Evolutionary conservation across 345 rosid species (phyloP).

Genomic region (Trapa bicornis): DNA sequence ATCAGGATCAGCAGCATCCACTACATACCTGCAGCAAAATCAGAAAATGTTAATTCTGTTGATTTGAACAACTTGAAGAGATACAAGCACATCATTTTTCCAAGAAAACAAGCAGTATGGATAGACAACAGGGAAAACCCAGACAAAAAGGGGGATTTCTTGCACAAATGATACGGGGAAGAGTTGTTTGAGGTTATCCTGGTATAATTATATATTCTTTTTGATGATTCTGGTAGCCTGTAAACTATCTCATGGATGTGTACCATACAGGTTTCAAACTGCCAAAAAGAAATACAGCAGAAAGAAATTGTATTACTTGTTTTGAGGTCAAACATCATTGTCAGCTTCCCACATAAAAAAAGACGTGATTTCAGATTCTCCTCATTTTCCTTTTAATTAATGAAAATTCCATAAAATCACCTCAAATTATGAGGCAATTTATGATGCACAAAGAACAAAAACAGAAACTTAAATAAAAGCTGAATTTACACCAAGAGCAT

Average conservation of each 20-base stretch:
- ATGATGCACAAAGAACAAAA: neutral
- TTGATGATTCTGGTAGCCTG: neutral
- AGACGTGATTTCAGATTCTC: neutral
- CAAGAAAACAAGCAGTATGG: neutral
- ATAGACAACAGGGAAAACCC: neutral
- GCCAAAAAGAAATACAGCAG: neutral
- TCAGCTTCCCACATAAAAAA: neutral
- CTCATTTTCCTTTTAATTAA: neutral
- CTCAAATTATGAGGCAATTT: neutral
- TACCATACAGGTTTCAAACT: neutral
- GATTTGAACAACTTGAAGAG: neutral
- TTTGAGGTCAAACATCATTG: neutral
- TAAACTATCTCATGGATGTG: neutral
- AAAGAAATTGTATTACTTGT: neutral
- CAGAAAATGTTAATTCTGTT: neutral
- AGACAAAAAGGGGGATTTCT: neutral
- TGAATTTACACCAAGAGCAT: too few relatives aligned
- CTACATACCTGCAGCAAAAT: conserved; percentile 56
- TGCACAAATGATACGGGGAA: neutral
- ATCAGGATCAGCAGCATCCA: conserved; percentile 93
- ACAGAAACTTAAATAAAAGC: too few relatives aligned
- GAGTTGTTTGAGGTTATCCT: neutral
- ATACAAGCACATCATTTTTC: neutral
- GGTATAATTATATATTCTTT: neutral
- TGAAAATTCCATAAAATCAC: too few relatives aligned